phyloP scores from a whole-genome alignment of 2,329 filamentous ascomycete genomes.

The Exutisphaerella laricina region DNA sequence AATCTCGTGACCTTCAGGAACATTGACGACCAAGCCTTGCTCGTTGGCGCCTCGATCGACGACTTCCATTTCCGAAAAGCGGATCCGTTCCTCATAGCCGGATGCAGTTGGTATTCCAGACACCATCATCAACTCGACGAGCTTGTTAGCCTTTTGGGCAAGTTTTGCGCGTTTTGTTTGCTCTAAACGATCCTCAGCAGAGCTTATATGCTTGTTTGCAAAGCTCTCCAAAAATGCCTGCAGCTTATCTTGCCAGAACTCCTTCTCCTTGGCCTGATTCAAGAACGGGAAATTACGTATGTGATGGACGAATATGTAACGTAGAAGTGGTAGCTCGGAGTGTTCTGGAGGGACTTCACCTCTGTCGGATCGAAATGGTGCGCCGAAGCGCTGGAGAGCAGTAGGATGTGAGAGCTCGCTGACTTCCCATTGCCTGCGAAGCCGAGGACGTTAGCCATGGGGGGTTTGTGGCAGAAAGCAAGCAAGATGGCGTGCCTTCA shows the following conservation, averaged over 20 bases:
- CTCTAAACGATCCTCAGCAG: conserved; percentile 90
- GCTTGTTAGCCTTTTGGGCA: conserved; percentile 85
- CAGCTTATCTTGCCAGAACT: conserved; percentile 98
- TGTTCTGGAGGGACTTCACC: conserved; percentile 91
- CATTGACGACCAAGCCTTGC: conserved; percentile 75
- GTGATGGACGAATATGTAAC: conserved; percentile 98
- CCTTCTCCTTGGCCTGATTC: conserved; percentile 94
- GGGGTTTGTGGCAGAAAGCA: too few relatives aligned
- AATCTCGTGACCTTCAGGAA: conserved; percentile 85
- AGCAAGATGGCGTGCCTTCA: too few relatives aligned
- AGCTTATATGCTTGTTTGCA: conserved; percentile 93
- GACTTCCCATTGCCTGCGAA: conserved; percentile 86
- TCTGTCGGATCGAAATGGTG: conserved; percentile 86
- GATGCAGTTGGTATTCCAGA: conserved; percentile 93
- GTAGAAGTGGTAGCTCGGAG: conserved; percentile 85
- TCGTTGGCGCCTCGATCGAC: conserved; percentile 92
- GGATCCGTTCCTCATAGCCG: conserved; percentile 94
- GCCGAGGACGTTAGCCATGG: too few relatives aligned
- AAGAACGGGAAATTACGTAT: conserved; percentile 96
- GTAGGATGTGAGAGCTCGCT: conserved; percentile 90
- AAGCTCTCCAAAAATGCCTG: conserved; percentile 97
- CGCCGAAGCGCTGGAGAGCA: conserved; percentile 88
- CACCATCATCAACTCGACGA: conserved; percentile 99
- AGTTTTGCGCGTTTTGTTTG: conserved; percentile 93
- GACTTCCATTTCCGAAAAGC: conserved; percentile 94